Evolutionary conservation across 2,329 filamentous ascomycete species (phyloP).

Genomic region (Ilyonectria destructans): DNA sequence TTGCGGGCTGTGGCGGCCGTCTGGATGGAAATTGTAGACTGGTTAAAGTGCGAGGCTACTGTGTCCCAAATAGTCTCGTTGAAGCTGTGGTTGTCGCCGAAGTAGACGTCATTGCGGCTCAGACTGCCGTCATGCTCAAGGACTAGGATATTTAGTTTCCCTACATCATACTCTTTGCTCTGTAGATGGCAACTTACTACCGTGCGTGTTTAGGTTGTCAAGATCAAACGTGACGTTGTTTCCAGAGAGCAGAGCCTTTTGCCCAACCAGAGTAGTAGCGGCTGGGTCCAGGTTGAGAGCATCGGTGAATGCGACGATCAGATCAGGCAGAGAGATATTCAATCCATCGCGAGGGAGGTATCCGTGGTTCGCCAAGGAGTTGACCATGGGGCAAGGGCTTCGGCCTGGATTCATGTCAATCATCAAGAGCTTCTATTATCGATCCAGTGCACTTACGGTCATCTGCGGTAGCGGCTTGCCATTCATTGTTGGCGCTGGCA

Average conservation of each 20-base stretch:
- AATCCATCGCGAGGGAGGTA: conserved; percentile 23
- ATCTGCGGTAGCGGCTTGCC: conserved; percentile 28
- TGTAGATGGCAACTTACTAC: conserved; percentile 19
- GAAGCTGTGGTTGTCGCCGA: conserved; percentile 46
- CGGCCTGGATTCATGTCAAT: conserved; percentile 30
- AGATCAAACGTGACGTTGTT: conserved; percentile 43
- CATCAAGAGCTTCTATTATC: background rate
- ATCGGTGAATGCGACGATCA: conserved; percentile 38
- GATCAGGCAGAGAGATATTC: conserved; percentile 23
- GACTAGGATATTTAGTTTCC: conserved; percentile 27
- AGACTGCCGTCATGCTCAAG: conserved; percentile 45
- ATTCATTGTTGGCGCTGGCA: conserved; percentile 39
- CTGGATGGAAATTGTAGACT: conserved; percentile 42
- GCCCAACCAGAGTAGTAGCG: conserved; percentile 42
- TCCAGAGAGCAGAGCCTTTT: conserved; percentile 39
- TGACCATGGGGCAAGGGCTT: conserved; percentile 29
- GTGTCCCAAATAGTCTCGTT: conserved; percentile 43
- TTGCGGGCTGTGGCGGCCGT: conserved; percentile 42
- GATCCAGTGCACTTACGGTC: conserved; percentile 35
- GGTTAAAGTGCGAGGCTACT: conserved; percentile 39
- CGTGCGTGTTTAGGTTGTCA: conserved; percentile 41
- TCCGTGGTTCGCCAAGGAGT: conserved; percentile 26
- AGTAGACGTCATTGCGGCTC: conserved; percentile 42
- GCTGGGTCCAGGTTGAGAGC: conserved; percentile 45
- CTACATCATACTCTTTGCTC: rapidly evolving